Conservation (phyloP, 1,284 basidiomycete genomes). For the Rhizoctonia solani region DNA sequence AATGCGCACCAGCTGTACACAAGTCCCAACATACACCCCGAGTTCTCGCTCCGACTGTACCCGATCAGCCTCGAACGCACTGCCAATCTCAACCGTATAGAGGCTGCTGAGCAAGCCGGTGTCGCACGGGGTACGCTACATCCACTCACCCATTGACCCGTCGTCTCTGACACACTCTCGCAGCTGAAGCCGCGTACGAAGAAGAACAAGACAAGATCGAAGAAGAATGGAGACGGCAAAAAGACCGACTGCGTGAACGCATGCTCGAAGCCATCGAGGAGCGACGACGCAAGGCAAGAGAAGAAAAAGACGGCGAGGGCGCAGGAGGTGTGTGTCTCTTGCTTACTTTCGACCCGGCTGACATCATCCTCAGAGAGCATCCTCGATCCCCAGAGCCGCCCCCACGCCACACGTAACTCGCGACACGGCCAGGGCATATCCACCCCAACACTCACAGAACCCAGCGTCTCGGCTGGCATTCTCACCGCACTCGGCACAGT, state of each 20-base stretch:
- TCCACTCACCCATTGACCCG: neutral
- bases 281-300: constrained; percentile 68
- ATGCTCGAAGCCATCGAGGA: constrained; percentile 83
- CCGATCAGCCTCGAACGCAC: constrained; percentile 74
- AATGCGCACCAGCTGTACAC: constrained; percentile 32
- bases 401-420: constrained; percentile 78
- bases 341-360: neutral
- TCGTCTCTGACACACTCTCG: neutral
- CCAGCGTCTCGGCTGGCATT: constrained; percentile 43
- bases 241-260: constrained; percentile 69
- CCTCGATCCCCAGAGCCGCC: constrained; percentile 70
- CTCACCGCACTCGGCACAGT: constrained; percentile 42
- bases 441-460: constrained; percentile 45
- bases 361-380: constrained; percentile 32
- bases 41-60: constrained; percentile 70
- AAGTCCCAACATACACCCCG: constrained; percentile 59
- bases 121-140: constrained; percentile 14
- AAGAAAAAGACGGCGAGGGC: constrained; percentile 81
- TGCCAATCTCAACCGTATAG: constrained; percentile 64
- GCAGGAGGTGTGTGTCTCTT: constrained; percentile 49
- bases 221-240: constrained; percentile 73
- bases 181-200: constrained; percentile 50
- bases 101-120: constrained; percentile 62
- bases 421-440: constrained; percentile 68
- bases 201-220: constrained; percentile 75